Evolutionary conservation across 1,139 yeast genomes (phyloP).

Genomic region (Yamadazyma atmosphaerica): DNA sequence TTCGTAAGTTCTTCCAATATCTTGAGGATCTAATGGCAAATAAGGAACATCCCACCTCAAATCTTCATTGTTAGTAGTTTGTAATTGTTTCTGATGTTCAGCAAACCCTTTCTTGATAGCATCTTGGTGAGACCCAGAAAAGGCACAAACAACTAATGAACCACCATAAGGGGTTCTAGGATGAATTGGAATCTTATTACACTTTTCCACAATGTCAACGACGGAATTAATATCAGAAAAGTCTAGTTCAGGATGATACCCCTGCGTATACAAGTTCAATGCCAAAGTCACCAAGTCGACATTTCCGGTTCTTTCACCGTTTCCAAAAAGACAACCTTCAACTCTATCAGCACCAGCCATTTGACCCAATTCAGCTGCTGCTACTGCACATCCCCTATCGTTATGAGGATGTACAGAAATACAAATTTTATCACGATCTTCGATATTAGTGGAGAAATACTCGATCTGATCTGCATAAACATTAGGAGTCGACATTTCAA

Average conservation of each 20-base stretch:
- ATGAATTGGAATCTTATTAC: conserved; percentile 49
- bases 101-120: conserved; percentile 51
- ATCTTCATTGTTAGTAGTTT: conserved; percentile 21
- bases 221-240: conserved; percentile 42
- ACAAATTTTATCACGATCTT: conserved; percentile 46
- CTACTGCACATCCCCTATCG: conserved; percentile 53
- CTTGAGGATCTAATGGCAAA: conserved; percentile 51
- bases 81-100: conserved; percentile 29
- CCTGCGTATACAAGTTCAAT: conserved; percentile 48
- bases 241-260: conserved; percentile 45
- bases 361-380: conserved; percentile 50
- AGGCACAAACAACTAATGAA: conserved; percentile 50
- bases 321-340: conserved; percentile 52
- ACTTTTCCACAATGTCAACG: conserved; percentile 45
- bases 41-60: conserved; percentile 45
- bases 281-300: conserved; percentile 52
- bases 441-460: conserved; percentile 41
- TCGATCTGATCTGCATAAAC: conserved; percentile 54
- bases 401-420: conserved; percentile 51
- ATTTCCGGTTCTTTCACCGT: conserved; percentile 53
- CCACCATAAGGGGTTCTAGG: conserved; percentile 53
- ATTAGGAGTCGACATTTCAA: conserved; percentile 49
- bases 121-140: conserved; percentile 52
- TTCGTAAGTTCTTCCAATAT: conserved; percentile 50
- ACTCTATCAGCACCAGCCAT: conserved; percentile 54